Base-by-base conservation (phyloP, 2,329 filamentous ascomycete genomes). In the Nemania sp. region DNA sequence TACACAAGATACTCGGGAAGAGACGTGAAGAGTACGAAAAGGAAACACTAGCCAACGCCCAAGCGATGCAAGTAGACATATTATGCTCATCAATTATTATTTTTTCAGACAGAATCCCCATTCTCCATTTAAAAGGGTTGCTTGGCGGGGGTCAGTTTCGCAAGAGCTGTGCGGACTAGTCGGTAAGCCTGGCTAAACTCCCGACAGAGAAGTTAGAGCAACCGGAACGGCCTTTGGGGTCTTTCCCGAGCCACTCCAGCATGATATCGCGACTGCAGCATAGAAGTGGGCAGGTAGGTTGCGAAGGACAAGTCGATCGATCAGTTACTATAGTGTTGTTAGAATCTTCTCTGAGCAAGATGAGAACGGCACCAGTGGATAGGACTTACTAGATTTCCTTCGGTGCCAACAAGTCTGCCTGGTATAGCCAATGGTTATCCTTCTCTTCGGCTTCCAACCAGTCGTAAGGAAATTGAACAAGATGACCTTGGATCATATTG, bases 351-450 rank as follows among this genome's bases (percentile, higher is more conserved):
- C 21, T 25, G 1, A 11, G 46, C 42, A 20, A 40, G n/a, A 18
- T 20, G 9, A 3, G 25, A 39, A 54, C 21, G 2, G n/a, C 5
- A 25, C n/a, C 18, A 25, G 6, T 1, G 35, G 29, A 47, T 3
- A 10, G 15, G 12, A 83, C 90, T 88, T 82, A 92, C 90, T 99
- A 99, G 71, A 99, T 98, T 78, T 97, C 92, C 77, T 99, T 81
- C 58, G 95, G 95, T 69, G 95, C 96, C 73, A 99, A 89, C 75
- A 96, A 90, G 75, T 99, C 95, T 57, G 98, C 91, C 72, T 94
- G 92, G 77, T 97, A 98, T 64, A 97, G 84, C 95, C 95, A 99
- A 73, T 97, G 96, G 58, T 92, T 91, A 67, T 92, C 93, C 71
- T 88, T 87, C 79, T 98, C 95, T 78, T 98, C 95, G 57, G 89